Conservation (phyloP, 306 rosid genomes). For the Dicorynia guianensis region DNA sequence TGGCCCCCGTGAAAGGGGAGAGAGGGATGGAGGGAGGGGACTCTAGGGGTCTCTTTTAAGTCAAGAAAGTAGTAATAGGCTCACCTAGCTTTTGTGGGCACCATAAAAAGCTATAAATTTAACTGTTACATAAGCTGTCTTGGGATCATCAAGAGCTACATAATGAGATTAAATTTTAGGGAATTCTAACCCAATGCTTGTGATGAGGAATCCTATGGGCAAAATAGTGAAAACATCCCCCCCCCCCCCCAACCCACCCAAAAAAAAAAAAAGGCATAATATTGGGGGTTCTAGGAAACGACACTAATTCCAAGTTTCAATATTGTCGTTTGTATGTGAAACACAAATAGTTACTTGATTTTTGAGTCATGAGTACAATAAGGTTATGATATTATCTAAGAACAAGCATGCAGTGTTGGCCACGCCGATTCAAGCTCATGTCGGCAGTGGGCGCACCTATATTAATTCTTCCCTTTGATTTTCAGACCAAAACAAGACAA, state of each 20-base stretch:
- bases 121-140: slow-evolving; percentile 36
- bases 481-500: slow-evolving; percentile 28
- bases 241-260: too few relatives aligned
- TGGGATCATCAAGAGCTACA: slow-evolving; percentile 63
- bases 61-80: slow-evolving; percentile 37
- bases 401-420: slow-evolving; percentile 5
- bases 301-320: slow-evolving; percentile 55
- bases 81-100: slow-evolving; percentile 30
- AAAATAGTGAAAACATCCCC: slow-evolving; percentile 46
- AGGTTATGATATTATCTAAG: slow-evolving; percentile 18
- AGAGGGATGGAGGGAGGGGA: background rate
- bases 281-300: slow-evolving; percentile 32
- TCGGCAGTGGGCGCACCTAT: slow-evolving; percentile 40
- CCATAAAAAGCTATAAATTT: slow-evolving; percentile 30
- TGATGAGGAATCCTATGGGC: slow-evolving; percentile 74
- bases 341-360: slow-evolving; percentile 35
- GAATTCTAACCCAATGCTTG: slow-evolving; percentile 43
- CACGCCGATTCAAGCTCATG: slow-evolving; percentile 31
- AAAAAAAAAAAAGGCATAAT: slow-evolving; percentile 36
- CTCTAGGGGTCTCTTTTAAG: slow-evolving; percentile 31
- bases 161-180: slow-evolving; percentile 37
- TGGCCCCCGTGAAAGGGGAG: slow-evolving; percentile 32
- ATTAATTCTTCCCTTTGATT: slow-evolving; percentile 20
- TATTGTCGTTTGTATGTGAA: slow-evolving; percentile 41
- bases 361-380: slow-evolving; percentile 13